Base-by-base conservation (phyloP, 768 basidiomycete genomes). In the Naganishia kalamii region DNA sequence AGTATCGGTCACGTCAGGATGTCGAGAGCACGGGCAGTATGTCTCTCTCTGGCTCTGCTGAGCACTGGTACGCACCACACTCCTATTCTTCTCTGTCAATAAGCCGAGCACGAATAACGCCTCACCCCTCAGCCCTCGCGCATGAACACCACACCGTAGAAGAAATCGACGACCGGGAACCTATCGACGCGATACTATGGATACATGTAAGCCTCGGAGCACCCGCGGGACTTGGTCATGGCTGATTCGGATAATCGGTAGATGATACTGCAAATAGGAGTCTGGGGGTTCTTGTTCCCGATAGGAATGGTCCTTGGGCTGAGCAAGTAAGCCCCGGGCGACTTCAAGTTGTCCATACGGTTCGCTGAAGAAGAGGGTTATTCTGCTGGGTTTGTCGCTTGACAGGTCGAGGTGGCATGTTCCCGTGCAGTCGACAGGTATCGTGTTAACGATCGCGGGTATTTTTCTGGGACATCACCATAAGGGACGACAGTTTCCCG, bases 261-360 rank as follows among this genome's bases (percentile, higher is more conserved):
- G 74, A 91, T 92, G 60, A 80, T 82, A 33, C 75, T 94, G 13
- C 92, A 96, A 70, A 84, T 83, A 2, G 70, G 82, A 8, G 85
- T 89, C 4, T 94, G 92, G 92, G 90, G 90, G 3, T 71, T 94
- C 2, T 73, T 92, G 33, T 96, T 94, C 72, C 92, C 92, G 0
- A 81, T 86, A 7, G 92, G 81, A 6, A 80, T 81, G 80, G 72
- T 81, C 6, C 70, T 81, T 4, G 81, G 81, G 30, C 57, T 81
- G 27, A 72, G 73, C 27, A 76, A 78, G 77, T 77, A 23, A 67
- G 72, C 67, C 19, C 25, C n/a, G n/a, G 35, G 47, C 47, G 27
- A 27, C 32, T 15, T 29, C 2, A 43, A 23, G 47, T 12, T 19
- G 33, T 12, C 21, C 12, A 44, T 87, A 30, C 88, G 88, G 87